Base-by-base conservation (phyloP, 257 asterid genomes). In the Lithospermum erythrorhizon region DNA sequence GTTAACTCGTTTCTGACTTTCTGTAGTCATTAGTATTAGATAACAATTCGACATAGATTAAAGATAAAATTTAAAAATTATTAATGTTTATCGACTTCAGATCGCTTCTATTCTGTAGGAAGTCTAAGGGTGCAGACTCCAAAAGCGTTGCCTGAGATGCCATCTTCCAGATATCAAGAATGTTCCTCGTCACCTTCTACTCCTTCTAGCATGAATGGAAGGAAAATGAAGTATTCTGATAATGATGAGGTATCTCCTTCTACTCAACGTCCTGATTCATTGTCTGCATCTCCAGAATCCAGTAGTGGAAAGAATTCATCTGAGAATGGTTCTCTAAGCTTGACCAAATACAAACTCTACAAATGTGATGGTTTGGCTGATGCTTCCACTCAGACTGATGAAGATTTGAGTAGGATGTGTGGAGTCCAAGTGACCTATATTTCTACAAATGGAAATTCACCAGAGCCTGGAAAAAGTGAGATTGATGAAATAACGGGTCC, bases 361-460 rank as follows among this genome's bases (percentile, higher is more conserved):
- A 83, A 85, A 65, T 78, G 59, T 23, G 86, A 80, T 17, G 80
- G 96, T 17, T 80, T 79, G 23, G 84, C 99, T 35, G 95, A 93
- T 79, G 99, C 97, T 63, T 80, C 96, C 25, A 93, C 97, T 55
- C 99, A 93, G 76, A 93, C 99, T 0, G 97, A 93, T 56, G 97
- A 84, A 62, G 81, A 73, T 55, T 58, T 74, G 54, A 67, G 62
- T 70, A 69, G 64, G 62, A 69, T 67, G 49, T 61, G 61, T 45
- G 66, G 45, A 70, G 63, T 75, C 60, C 83, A 65, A 45, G 81
- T 74, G 57, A 76, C 86, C 56, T 85, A 87, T 20, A 22, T 53
- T 19, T 8, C 17, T 22, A 53, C 16, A 8, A 18, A 53, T 53
- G 57, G 15, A n/a, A 11, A 2, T 53, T 19, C 57, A 7, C 20